A percentile compares a stretch with the other conserved stretches of the same genome.
Conservation (phyloP, 2,329 filamentous ascomycete genomes). For the Microsporum audouinii region DNA sequence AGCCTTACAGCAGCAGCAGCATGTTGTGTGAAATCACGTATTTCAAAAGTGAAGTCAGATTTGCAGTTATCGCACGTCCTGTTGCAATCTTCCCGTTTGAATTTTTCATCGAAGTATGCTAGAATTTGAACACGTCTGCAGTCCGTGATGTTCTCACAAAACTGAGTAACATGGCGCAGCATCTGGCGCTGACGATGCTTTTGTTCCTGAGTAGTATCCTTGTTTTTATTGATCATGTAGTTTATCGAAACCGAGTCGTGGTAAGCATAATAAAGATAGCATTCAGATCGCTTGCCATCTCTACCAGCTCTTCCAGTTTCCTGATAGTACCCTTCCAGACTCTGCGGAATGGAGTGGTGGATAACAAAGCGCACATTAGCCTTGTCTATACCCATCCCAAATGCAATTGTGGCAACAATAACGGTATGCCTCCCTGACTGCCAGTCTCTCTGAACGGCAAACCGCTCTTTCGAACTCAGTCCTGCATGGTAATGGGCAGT, state of each 20-base stretch:
- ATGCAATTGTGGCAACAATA: constrained; percentile 95
- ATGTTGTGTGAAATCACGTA: constrained; percentile 63
- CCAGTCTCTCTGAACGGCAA: constrained; percentile 65
- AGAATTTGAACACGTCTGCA: constrained; percentile 82
- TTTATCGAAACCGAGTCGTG: constrained; percentile 61
- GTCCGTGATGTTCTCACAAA: constrained; percentile 78
- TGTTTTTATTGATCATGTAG: constrained; percentile 68
- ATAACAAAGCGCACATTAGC: constrained; percentile 93
- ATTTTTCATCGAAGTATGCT: constrained; percentile 85
- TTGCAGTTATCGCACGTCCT: constrained; percentile 81
- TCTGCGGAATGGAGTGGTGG: constrained; percentile 86
- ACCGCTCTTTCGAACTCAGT: constrained; percentile 57
- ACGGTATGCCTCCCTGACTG: constrained; percentile 69
- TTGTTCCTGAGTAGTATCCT: constrained; percentile 61
- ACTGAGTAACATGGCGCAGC: constrained; percentile 73
- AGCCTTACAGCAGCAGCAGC: constrained; percentile 61
- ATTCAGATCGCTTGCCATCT: constrained; percentile 76
- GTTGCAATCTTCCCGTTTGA: constrained; percentile 59
- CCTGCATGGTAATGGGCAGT: constrained; percentile 80
- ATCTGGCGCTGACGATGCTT: constrained; percentile 75
- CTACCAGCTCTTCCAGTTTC: constrained; percentile 91
- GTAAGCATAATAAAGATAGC: constrained; percentile 81
- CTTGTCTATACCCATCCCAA: constrained; percentile 99
- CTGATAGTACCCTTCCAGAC: constrained; percentile 94
- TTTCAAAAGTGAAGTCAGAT: constrained; percentile 57